Base-by-base conservation (phyloP, 768 basidiomycete species). In the Leucocoprinus leucothites region DNA sequence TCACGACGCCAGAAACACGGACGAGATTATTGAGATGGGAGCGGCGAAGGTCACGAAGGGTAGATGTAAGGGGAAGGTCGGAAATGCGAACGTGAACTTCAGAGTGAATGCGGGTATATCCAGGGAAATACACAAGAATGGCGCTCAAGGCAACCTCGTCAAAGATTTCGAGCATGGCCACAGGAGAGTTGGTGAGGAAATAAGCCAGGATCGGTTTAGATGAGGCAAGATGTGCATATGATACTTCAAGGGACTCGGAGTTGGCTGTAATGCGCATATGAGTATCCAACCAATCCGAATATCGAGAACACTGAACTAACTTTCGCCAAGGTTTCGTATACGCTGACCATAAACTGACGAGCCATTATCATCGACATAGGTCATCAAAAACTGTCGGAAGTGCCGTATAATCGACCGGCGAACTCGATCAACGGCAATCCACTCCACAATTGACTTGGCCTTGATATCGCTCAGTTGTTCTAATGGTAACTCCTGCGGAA, bases 391-490 rank as follows among this genome's bases (percentile, higher is more conserved):
- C 62, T 93, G 85, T 44, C 91, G 83, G 79, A 99, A 98, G 69
- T 98, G 92, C 59, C 87, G 84, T 62, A 90, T 82, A 59, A 99
- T 94, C 0, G 95, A 88, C 52, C 91, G 81, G 61, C 89, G 84
- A 60, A 98, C 96, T 40, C 91, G 85, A 56, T 95, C 93, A 55
- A 88, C 87, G 16, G 92, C 88, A 63, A 98, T 95, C 97, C 97
- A 99, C 70, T 98, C 97, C 21, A 90, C 89, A 54, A 99, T 94
- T 11, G 92, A 94, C 65, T 95, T 93, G 36, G 95, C 93, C 67
- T 98, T 98, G 76, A 99, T 94, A 66, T 99, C 97, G 57, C 92
- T 91, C 9, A 99, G 78, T 74, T 99, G 93, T 67, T 98, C 96
- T 41, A 97, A 69, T 0, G 97, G 94, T 51, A 99, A 80, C 70